Evolutionary conservation across 2,329 filamentous ascomycete species (phyloP).

Genomic region (Diaporthe nobilis): DNA sequence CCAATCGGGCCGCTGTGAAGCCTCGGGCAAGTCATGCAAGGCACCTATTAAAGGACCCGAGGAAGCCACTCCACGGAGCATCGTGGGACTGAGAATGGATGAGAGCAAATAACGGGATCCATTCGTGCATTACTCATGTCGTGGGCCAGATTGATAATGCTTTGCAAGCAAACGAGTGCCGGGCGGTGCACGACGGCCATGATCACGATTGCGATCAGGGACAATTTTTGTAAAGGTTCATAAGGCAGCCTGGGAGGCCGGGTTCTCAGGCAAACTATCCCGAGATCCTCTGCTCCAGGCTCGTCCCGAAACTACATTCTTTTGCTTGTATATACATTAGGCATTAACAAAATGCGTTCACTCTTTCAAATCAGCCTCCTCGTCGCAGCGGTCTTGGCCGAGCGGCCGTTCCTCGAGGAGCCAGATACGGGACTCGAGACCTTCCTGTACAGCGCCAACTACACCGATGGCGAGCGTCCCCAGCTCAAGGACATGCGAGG

Average conservation of each 20-base stretch:
- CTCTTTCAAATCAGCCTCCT: conserved; percentile 42
- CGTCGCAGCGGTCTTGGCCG: conserved; percentile 48
- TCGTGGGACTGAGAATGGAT: conserved; percentile 24
- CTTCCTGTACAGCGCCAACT: conserved; percentile 49
- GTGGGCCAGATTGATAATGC: conserved; percentile 17
- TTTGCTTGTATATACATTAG: conserved; percentile 7
- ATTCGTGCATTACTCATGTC: conserved; percentile 23
- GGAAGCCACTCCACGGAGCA: conserved; percentile 1
- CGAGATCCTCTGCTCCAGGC: conserved; percentile 2
- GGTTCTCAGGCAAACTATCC: not conserved
- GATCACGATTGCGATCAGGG: not conserved
- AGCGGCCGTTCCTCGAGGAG: conserved; percentile 52
- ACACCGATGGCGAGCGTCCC: conserved; percentile 53
- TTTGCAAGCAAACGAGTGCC: conserved; percentile 6
- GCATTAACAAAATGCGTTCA: conserved; percentile 24
- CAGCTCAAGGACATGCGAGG: conserved; percentile 58
- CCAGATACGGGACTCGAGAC: conserved; percentile 53
- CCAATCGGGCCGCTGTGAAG: conserved; percentile 13
- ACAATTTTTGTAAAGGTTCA: not conserved
- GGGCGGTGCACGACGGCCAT: not conserved
- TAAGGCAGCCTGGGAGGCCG: not conserved
- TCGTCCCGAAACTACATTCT: not conserved
- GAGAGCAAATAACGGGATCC: conserved; percentile 23
- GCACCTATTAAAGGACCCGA: conserved; percentile 14
- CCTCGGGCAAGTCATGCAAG: conserved; percentile 20